phyloP scores from a whole-genome alignment of 1,284 basidiomycete species.

The Waitea zeae region DNA sequence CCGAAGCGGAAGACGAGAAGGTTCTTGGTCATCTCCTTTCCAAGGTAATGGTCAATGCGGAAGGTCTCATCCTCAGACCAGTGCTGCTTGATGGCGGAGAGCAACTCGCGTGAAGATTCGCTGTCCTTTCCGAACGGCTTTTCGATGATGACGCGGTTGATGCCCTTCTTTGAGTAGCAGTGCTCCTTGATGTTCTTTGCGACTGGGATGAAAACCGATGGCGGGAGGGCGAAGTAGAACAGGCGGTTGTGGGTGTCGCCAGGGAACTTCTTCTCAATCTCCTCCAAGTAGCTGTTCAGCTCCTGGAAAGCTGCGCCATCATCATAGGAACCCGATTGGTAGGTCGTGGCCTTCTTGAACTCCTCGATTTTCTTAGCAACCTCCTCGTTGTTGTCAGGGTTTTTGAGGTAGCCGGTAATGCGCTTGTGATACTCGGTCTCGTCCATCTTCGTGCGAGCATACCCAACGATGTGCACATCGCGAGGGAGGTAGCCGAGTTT shows the following conservation, averaged over 20 bases:
- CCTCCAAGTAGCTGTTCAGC: constrained; percentile 59
- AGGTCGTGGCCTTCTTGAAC: constrained; percentile 69
- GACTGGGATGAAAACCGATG: constrained; percentile 83
- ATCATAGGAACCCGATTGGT: constrained; percentile 81
- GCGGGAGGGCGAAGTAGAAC: constrained; percentile 91
- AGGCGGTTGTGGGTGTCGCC: constrained; percentile 57
- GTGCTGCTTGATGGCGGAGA: constrained; percentile 64
- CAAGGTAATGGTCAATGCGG: constrained; percentile 95
- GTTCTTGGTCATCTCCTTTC: constrained; percentile 99
- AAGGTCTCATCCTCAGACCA: constrained; percentile 95
- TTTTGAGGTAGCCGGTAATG: constrained; percentile 72
- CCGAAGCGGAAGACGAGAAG: constrained; percentile 87
- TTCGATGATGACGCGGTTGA: constrained; percentile 88
- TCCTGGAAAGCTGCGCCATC: constrained; percentile 62
- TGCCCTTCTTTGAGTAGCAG: constrained; percentile 56
- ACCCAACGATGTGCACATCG: constrained; percentile 81
- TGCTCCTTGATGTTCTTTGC: constrained; percentile 68
- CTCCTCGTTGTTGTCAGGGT: constrained; percentile 41
- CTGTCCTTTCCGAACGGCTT: constrained; percentile 95
- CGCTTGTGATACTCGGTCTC: constrained; percentile 74
- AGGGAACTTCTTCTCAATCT: constrained; percentile 58
- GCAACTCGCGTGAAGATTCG: constrained; percentile 69
- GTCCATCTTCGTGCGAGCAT: constrained; percentile 93
- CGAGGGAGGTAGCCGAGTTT: constrained; percentile 65
- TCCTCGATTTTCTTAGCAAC: constrained; percentile 48